phyloP scores from a whole-genome alignment of 2,329 filamentous ascomycete species.

The Ophiostoma ulmi region DNA sequence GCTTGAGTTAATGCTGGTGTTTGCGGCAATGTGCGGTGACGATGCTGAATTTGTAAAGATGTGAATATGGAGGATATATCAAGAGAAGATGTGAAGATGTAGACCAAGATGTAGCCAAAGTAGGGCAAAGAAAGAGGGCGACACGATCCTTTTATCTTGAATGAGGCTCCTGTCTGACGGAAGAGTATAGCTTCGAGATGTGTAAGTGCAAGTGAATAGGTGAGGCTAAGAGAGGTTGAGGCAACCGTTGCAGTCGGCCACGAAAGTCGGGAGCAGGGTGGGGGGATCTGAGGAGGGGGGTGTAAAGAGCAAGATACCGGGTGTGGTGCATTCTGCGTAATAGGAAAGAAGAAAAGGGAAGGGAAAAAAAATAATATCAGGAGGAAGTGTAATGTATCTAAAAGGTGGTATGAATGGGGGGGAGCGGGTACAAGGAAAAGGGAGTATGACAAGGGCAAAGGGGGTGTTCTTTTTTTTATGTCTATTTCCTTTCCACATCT shows the following conservation, averaged over 20 bases:
- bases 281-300: constrained; percentile 15
- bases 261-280: constrained; percentile 1
- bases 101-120: constrained; percentile 22
- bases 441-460: not conserved
- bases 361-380: not conserved
- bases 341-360: not conserved
- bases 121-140: constrained; percentile 22
- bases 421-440: constrained; percentile 15
- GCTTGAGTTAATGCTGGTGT: not conserved
- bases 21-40: not conserved
- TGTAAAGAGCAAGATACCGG: not conserved
- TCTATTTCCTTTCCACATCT: not conserved
- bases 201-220: not conserved
- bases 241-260: constrained; percentile 16
- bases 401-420: not conserved
- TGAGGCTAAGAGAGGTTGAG: constrained; percentile 13
- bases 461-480: not conserved
- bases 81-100: constrained; percentile 1
- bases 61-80: not conserved
- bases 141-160: constrained; percentile 21
- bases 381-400: not conserved
- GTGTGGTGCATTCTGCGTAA: constrained; percentile 2
- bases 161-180: constrained; percentile 9
- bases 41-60: not conserved
- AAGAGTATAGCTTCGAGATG: constrained; percentile 1